Base-by-base conservation (phyloP, 441 rosid genomes). In the Kokia cookei region DNA sequence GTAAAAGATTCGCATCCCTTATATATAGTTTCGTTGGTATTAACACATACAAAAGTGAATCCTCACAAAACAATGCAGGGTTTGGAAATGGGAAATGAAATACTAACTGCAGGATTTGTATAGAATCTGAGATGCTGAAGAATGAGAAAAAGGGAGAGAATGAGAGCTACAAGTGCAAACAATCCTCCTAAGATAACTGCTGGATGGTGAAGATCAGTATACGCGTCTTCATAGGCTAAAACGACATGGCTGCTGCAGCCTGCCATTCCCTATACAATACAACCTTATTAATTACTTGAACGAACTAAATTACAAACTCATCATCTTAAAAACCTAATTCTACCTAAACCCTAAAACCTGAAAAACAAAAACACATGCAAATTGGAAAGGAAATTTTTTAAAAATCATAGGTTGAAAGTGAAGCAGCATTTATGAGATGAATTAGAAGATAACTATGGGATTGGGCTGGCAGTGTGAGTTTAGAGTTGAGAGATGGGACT, bases 61-160 rank as follows among this genome's bases (percentile, higher is more conserved):
- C 48, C 14, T 43, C 48, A 43, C 48, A 43, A 51, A 51, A 14
- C 22, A 51, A 51, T 51, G 62, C 27, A 58, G 62, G 15, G 12
- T 26, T 58, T 22, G 37, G 63, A 58, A 51, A 51, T 6, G 57
- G 22, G 57, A 15, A 15, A n/a, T 51, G 57, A n/a, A 51, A 51
- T 68, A 82, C 88, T 73, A 51, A 93, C 98, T 60, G 84, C 80
- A 7, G 96, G 97, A 69, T 90, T 93, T 71, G 93, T 89, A 84
- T 95, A 91, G 65, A 87, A 84, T 83, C 93, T 86, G 81, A 93
- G 98, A 86, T 93, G 98, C 35, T 86, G 91, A 53, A 88, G 53
- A 57, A 85, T 84, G 79, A 88, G 90, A 74, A 80, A 79, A 42
- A 83, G 1, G 67, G 98, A 89, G 72, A 91, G 88, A 40, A 71